Conservation (phyloP, 805 yeast genomes). For the Ogataea polymorpha region DNA sequence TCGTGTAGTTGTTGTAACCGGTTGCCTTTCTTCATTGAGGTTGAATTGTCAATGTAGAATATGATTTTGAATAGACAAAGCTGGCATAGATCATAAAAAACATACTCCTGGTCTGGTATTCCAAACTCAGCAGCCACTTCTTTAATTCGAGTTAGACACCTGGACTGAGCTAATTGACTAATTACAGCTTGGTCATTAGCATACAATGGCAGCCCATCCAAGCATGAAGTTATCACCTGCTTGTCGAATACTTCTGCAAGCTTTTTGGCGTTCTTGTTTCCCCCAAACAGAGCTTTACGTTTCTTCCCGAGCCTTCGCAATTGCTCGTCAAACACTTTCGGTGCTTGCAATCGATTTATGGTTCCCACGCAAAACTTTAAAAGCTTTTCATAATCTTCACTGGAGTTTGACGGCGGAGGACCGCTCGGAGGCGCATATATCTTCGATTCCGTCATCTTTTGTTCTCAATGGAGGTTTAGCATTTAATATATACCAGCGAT, state of each 20-base stretch:
- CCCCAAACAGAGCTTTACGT: constrained; percentile 19
- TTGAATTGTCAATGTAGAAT: constrained; percentile 26
- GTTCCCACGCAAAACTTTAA: constrained; percentile 21
- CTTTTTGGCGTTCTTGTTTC: constrained; percentile 19
- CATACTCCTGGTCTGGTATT: constrained; percentile 18
- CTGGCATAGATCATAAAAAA: constrained; percentile 24
- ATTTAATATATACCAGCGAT: not conserved
- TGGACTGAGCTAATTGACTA: constrained; percentile 13
- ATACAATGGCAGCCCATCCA: constrained; percentile 14
- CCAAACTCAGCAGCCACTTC: constrained; percentile 20
- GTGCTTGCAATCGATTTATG: constrained; percentile 22
- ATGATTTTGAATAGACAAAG: constrained; percentile 21
- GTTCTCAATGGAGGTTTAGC: too few relatives aligned
- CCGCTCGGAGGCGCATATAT: constrained; percentile 18
- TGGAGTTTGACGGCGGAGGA: constrained; percentile 14
- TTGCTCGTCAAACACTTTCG: constrained; percentile 23
- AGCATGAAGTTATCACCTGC: constrained; percentile 10
- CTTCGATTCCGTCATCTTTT: constrained; percentile 3
- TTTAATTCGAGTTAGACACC: constrained; percentile 22
- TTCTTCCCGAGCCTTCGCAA: constrained; percentile 21
- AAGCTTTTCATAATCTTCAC: constrained; percentile 17
- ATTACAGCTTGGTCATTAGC: constrained; percentile 20
- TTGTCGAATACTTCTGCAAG: constrained; percentile 12
- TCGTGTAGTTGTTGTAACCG: constrained; percentile 20
- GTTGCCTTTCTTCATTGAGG: constrained; percentile 21